These are phyloP conservation scores for Trichoderma asperelloides DNA, from an alignment of 495 filamentous ascomycete genomes.

Conservation along the genomic window DNA sequence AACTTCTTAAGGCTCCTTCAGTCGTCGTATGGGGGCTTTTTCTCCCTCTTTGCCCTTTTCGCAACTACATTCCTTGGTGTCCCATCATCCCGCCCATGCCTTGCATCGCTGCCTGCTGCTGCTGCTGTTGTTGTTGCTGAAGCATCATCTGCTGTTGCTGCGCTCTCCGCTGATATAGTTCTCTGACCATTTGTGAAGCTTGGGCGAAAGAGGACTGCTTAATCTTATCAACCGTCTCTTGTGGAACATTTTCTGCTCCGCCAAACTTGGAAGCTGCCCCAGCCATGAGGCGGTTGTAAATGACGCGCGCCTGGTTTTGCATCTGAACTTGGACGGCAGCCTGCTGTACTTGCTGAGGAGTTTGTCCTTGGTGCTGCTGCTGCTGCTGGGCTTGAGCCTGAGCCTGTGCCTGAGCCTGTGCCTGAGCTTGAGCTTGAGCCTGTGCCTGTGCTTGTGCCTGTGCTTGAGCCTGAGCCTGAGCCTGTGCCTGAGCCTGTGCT, in stretches of 20 bases:
- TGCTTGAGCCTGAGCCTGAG: slow-evolving; percentile 27
- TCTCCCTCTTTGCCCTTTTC: not conserved
- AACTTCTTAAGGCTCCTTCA: too few species aligned
- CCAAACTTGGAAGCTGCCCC: slow-evolving; percentile 31
- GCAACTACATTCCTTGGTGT: slow-evolving; percentile 21
- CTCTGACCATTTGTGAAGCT: slow-evolving; percentile 24
- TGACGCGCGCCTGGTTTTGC: slow-evolving; percentile 26
- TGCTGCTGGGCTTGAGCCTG: slow-evolving; percentile 24
- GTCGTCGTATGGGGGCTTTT: not conserved
- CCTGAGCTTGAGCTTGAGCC: not conserved
- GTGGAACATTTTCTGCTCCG: slow-evolving; percentile 25
- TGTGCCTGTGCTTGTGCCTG: slow-evolving; percentile 1
- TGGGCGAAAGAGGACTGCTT: slow-evolving; percentile 17
- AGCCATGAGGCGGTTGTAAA: slow-evolving; percentile 41
- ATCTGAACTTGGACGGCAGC: slow-evolving; percentile 20
- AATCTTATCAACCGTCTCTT: slow-evolving; percentile 23
- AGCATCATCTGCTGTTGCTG: slow-evolving; percentile 34
- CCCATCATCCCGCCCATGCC: slow-evolving; percentile 31
- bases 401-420: slow-evolving; percentile 19
- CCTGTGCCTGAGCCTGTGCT: slow-evolving; percentile 24
- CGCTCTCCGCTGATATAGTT: slow-evolving; percentile 24
- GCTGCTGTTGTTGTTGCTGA: slow-evolving; percentile 22
- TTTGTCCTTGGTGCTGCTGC: slow-evolving; percentile 21
- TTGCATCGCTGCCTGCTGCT: slow-evolving; percentile 25
- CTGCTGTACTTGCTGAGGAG: slow-evolving; percentile 17